Evolutionary conservation across 208 protist genomes (phyloP), one percentile per base, ranked within the genome.

Genomic region (Strigomonas galati): DNA sequence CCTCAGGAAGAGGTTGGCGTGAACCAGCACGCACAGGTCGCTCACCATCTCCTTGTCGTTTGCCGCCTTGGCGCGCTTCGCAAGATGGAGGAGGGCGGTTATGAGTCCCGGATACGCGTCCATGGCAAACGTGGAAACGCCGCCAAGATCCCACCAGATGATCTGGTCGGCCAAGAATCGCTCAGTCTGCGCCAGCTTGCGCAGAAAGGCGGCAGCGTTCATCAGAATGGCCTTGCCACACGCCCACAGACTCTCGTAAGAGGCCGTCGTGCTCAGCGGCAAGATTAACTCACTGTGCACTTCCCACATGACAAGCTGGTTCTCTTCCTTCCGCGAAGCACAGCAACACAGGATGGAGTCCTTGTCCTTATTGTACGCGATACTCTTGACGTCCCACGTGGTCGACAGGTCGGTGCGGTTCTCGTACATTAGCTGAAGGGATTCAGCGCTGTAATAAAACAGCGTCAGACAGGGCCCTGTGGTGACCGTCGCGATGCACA

Each of bases 281-380:
- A 81, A 59, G 43, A 72, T 61, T 40, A 65, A 56, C 51, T 77
- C 68, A 26, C 75, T 59, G 62, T 84, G 84, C 58, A 91, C 68
- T 65, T 94, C 88, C 88, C 88, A 94, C 61, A 91, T 54, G 7
- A 82, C 43, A 32, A 90, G 54, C 54, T 78, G 76, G 32, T 73
- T 69, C 21, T 59, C 54, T 21, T 76, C 65, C 26, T 82, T 78
- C 32, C 52, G 53, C 6, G 70, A 51, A 3, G 72, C 66, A 24
- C 82, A 83, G 76, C 72, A 93, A 51, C 75, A 84, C 21, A 83
- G 62, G 43, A 80, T 70, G 12, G 83, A 88, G 46, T 81, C 65
- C 35, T 71, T 70, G n/a, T 64, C 71, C 19, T 48, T 37, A 63
- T 89, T 80, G 55, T 79, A 77, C 19, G 79, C 55, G 49, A 93